A percentile compares a stretch with the other conserved stretches of the same genome.
Conservation (phyloP, 805 yeast genomes). For the Torulaspora quercuum region DNA sequence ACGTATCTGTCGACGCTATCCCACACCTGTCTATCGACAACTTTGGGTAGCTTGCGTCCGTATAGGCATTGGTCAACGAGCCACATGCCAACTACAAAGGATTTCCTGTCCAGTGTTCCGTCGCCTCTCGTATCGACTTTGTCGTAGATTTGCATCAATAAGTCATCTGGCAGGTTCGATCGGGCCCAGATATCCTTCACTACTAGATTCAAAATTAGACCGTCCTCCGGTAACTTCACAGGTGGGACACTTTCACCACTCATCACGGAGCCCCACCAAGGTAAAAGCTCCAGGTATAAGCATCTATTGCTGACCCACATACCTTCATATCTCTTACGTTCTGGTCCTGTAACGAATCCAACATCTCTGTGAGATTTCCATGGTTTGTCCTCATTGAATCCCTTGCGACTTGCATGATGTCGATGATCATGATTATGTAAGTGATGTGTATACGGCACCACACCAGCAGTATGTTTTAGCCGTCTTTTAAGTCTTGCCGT, state of each 20-base stretch:
- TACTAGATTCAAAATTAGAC: constrained; percentile 43
- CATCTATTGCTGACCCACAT: constrained; percentile 91
- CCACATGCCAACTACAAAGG: constrained; percentile 97
- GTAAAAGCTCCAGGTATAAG: constrained; percentile 44
- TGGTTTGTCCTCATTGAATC: constrained; percentile 84
- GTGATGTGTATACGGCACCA: constrained; percentile 17
- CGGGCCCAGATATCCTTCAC: constrained; percentile 80
- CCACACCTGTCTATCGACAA: constrained; percentile 72
- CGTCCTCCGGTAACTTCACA: constrained; percentile 29
- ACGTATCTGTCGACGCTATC: constrained; percentile 52
- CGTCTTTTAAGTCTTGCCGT: constrained; percentile 17
- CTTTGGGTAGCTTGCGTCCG: constrained; percentile 82
- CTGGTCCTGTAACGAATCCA: constrained; percentile 51
- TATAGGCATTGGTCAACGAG: constrained; percentile 91
- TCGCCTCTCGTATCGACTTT: constrained; percentile 64
- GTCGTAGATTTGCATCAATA: constrained; percentile 62
- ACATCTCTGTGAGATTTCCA: constrained; percentile 83
- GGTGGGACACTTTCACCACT: constrained; percentile 12
- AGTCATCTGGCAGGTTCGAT: constrained; percentile 63
- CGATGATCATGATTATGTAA: constrained; percentile 16
- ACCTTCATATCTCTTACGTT: constrained; percentile 86
- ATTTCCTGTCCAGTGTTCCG: constrained; percentile 73
- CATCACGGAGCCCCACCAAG: constrained; percentile 31
- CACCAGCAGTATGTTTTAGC: constrained; percentile 18
- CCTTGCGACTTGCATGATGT: constrained; percentile 13